Evolutionary conservation across 1,284 basidiomycete genomes (phyloP), one percentile per base, ranked within the genome.

Genomic region (Dichomitus squalens): DNA sequence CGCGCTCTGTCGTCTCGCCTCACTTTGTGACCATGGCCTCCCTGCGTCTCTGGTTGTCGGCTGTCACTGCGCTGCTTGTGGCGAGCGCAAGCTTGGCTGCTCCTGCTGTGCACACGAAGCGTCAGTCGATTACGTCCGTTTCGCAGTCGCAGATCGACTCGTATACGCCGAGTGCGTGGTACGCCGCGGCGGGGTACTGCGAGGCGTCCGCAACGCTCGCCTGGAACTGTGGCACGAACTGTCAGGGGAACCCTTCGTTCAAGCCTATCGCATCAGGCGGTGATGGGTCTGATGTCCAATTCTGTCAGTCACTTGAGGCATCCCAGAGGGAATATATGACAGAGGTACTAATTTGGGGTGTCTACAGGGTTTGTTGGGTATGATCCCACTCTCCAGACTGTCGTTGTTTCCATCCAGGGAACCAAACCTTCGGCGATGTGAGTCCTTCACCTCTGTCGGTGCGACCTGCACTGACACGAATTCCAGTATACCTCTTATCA

Each of bases 241-340:
- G 87, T 64, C 53, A 77, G 27, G 80, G 77, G 7, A 86, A 84
- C 62, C 65, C 82, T 1, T 72, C 66, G 4, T 89, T 88, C 65
- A 48, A 76, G 14, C 82, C 85, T 1, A 70, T 83, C 5, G 86
- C 85, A 7, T 77, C 85, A 0, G 88, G 87, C 21, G 87, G 87
- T 1, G 79, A 89, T 61, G 85, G 85, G 1, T 57, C 63, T 12
- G 46, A 39, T 4, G 69, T 76, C 1, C 86, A 87, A 64, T 85
- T 69, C 52, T 82, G 78, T 79, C 53, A 67, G 76, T 65, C 0
- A 7, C 20, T 25, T 20, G 20, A 29, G 6, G 49, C 55, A 9
- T 48, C 50, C 20, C 41, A 51, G 8, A 16, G 18, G 7, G 7
- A 14, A 14, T 33, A 38, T 52, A 14, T 3, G 23, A 7, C 18